Base-by-base conservation (phyloP, 192 early-diverging fungal genomes). In the Chytriomyces sp. region DNA sequence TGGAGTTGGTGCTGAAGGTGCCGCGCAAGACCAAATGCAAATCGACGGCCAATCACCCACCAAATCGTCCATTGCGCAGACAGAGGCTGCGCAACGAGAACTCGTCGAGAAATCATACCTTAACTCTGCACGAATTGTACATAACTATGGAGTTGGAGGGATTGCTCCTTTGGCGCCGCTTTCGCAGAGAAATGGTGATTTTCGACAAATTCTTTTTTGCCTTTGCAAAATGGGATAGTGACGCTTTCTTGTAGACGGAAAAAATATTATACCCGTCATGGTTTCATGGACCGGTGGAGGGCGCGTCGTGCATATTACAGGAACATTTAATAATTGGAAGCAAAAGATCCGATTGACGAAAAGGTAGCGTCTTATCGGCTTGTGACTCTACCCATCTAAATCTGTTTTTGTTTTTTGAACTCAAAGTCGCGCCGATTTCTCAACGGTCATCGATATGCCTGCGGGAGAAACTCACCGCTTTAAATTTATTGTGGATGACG, bases 401-500 rank as follows among this genome's bases (percentile, higher is more conserved):
- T 68, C 61, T 35, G 20, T 67, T 70, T 72, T 43, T 69, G 45
- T 57, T 20, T 20, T n/a, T 5, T 57, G 53, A 46, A 59, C 90
- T 79, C 86, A 88, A 23, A 86, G 35, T 35, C 35, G 35, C 35
- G 35, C 87, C 50, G 93, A 95, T 77, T 95, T 95, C 71, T 89
- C 90, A 5, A 89, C 92, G 0, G 88, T 95, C 46, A 82, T 99
- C 26, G 92, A 97, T 77, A 84, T 99, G 70, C 93, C 94, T n/a
- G 91, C 92, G 23, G 96, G 96, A 53, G 67, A 78, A 11, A 97
- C 94, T 5, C 96, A 99, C 82, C 92, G 92, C 77, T 90, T 98
- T 66, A 99, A 99, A 84, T 99, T 96, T 76, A 97, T 99, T 81
- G 96, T 99, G 6, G 96, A 99, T 79, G 95, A 96, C 76, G 95